phyloP scores from a whole-genome alignment of 208 protist genomes.

The Jaenimonas drosophilae region DNA sequence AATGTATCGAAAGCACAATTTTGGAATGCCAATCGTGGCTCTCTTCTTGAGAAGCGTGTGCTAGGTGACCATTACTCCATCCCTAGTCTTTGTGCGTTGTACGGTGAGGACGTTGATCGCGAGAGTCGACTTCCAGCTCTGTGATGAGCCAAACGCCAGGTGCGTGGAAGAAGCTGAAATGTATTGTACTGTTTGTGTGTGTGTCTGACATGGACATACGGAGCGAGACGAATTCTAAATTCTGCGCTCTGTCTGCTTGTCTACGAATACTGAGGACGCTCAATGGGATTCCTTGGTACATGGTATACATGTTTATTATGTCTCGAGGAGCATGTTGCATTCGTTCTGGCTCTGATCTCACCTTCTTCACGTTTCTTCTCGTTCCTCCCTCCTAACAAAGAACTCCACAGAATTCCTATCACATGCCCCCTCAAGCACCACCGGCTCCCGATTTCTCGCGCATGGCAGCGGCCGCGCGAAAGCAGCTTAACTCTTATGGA shows the following conservation, averaged over 20 bases:
- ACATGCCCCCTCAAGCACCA: slow-evolving; percentile 47
- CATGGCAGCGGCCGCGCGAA: slow-evolving; percentile 50
- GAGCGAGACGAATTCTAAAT: too few species aligned
- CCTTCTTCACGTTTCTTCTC: too few species aligned
- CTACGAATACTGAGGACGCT: too few species aligned
- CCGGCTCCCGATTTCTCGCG: slow-evolving; percentile 72
- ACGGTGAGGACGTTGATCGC: slow-evolving; percentile 21
- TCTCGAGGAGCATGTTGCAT: too few species aligned
- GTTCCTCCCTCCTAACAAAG: not conserved
- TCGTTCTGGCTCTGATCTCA: too few species aligned
- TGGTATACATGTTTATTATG: slow-evolving; percentile 2
- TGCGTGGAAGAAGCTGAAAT: too few species aligned
- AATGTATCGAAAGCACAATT: slow-evolving; percentile 11
- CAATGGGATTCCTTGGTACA: not conserved
- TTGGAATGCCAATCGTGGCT: slow-evolving; percentile 27
- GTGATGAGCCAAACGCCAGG: too few species aligned
- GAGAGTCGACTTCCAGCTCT: too few species aligned
- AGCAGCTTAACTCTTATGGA: slow-evolving; percentile 36
- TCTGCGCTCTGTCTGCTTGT: too few species aligned
- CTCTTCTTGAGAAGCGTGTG: slow-evolving; percentile 30
- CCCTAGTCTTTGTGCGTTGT: slow-evolving; percentile 50
- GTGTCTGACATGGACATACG: too few species aligned
- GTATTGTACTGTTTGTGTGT: too few species aligned
- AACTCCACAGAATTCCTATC: not conserved
- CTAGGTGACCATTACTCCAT: slow-evolving; percentile 29